phyloP scores from a whole-genome alignment of 169 alveolate species.

The Eimeria tenella region DNA sequence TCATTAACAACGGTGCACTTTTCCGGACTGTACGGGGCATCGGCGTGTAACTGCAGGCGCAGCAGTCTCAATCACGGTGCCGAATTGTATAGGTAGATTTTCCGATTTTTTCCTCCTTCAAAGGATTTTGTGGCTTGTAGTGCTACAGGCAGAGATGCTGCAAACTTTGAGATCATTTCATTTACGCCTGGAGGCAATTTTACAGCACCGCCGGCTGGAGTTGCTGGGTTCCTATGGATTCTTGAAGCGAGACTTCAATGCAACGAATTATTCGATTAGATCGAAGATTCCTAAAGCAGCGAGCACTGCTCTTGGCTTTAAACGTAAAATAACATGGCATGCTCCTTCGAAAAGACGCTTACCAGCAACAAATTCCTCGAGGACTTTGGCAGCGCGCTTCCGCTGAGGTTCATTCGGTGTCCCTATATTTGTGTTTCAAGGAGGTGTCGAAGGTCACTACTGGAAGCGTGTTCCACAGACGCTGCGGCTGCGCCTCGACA shows the following conservation, averaged over 20 bases:
- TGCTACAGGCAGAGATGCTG: constrained; percentile 33
- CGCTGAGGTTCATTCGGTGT: neutral
- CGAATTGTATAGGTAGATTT: neutral
- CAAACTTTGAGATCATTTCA: constrained; percentile 31
- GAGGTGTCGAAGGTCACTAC: constrained; percentile 57
- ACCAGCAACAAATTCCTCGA: too few species aligned
- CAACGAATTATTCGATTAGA: constrained; percentile 52
- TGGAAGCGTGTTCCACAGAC: constrained; percentile 74
- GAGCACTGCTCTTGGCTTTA: constrained; percentile 50
- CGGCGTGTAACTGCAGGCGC: neutral
- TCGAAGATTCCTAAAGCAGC: constrained; percentile 65
- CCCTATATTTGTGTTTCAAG: constrained; percentile 25
- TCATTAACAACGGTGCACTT: neutral
- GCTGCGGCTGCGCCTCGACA: constrained; percentile 81
- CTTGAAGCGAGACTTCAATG: constrained; percentile 35
- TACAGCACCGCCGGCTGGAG: constrained; percentile 65
- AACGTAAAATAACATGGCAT: neutral
- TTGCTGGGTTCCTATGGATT: constrained; percentile 56
- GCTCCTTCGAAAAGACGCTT: neutral
- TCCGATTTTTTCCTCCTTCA: neutral
- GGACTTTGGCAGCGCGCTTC: too few species aligned
- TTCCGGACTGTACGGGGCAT: neutral
- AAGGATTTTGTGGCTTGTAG: neutral
- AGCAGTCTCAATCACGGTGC: neutral
- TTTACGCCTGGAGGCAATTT: constrained; percentile 50